Base-by-base conservation (phyloP, 257 asterid genomes). In the Leptodermis oblonga region DNA sequence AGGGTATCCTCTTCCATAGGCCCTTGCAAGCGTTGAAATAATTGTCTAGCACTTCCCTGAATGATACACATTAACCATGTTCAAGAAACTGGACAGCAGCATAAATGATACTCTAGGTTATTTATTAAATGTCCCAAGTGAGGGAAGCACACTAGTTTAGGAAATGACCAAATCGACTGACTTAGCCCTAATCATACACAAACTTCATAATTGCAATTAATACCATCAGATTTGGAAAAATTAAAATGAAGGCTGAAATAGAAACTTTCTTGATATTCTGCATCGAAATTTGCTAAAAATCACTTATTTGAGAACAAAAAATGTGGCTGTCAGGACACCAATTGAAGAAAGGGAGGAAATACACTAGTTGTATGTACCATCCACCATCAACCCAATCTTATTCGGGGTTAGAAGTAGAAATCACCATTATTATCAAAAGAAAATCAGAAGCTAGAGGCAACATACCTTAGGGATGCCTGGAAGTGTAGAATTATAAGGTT, bases 391-490 rank as follows among this genome's bases (percentile, higher is more conserved):
- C 45, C 51, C 23, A 79, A 59, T 41, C 67, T 73, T 13, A 61
- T 49, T 22, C 31, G n/a, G 23, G 33, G 22, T 33, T 5, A 41
- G 33, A 53, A 49, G 53, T 23, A 15, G 2, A 49, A 25, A 39
- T 68, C 23, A 25, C 18, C 12, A 1, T 34, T 6, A n/a, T 4
- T 36, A 12, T 14, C 5, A 37, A 4, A 63, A 0, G 23, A 36
- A 54, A 68, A 5, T 17, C 25, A 56, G 56, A 63, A 62, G 62
- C 58, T 68, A 51, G 23, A 64, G 28, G 68, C 45, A 48, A 25
- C 74, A 70, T 79, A 86, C 99, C 88, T 89, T 95, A 55, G 99
- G 99, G 75, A 95, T 95, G 74, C 99, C 99, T 70, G 97, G 98
- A 76, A 95, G 82, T 11, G 94, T 86, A 71, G 96, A 89, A 73